Conservation (phyloP, 2,329 filamentous ascomycete species). For the Aureobasidium sp. region DNA sequence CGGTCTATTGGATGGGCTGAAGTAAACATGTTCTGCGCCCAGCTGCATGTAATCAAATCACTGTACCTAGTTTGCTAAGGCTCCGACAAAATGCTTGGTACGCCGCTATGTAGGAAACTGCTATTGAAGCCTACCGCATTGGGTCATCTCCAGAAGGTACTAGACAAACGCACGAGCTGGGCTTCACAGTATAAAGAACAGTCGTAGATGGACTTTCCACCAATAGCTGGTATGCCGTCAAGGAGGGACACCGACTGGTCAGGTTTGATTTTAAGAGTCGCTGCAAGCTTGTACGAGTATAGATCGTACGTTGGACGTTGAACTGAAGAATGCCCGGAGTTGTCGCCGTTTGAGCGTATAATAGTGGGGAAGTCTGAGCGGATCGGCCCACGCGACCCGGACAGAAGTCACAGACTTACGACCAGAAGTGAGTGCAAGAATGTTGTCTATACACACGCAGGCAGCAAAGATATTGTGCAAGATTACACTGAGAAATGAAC, state of each 20-base stretch:
- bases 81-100: not conserved
- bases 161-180: not conserved
- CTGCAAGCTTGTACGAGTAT: too few species aligned
- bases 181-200: too few species aligned
- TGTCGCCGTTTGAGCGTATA: too few species aligned
- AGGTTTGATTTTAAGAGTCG: too few species aligned
- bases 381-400: too few species aligned
- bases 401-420: too few species aligned
- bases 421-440: not conserved
- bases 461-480: not conserved
- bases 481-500: not conserved
- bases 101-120: not conserved
- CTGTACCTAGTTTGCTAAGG: not conserved
- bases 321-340: too few species aligned
- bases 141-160: not conserved
- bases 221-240: too few species aligned
- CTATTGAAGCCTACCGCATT: not conserved
- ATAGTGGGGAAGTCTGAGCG: too few species aligned
- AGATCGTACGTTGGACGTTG: too few species aligned
- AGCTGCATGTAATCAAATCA: not conserved
- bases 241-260: too few species aligned
- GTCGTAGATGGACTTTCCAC: not conserved
- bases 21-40: not conserved
- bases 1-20: not conserved
- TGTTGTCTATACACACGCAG: not conserved